Evolutionary conservation across 768 basidiomycete species (phyloP).

Genomic region (Antrodiella citrinella): DNA sequence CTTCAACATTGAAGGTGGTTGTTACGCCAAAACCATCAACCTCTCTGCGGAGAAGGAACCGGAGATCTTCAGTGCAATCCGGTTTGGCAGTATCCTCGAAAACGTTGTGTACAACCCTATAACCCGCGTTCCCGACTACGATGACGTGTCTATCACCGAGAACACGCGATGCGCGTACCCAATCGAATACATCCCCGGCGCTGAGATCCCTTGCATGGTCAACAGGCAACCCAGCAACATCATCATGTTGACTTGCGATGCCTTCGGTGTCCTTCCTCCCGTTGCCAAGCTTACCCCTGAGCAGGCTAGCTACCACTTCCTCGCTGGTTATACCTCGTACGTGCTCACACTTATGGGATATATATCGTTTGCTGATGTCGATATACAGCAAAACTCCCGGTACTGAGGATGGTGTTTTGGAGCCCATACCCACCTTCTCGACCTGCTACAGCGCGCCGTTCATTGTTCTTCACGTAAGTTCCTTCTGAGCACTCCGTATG

Average conservation of each 20-base stretch:
- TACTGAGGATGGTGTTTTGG: constrained; percentile 95
- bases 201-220: constrained; percentile 86
- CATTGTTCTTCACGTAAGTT: constrained; percentile 85
- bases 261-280: constrained; percentile 96
- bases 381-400: constrained; percentile 84
- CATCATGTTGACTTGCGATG: constrained; percentile 96
- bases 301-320: constrained; percentile 96
- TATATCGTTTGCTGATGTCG: not conserved
- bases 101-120: constrained; percentile 94
- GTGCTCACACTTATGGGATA: constrained; percentile 17
- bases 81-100: constrained; percentile 94
- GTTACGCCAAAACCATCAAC: constrained; percentile 98
- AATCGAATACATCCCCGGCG: constrained; percentile 95
- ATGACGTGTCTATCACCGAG: constrained; percentile 95
- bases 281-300: constrained; percentile 87
- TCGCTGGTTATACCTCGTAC: constrained; percentile 92
- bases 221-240: constrained; percentile 87
- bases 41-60: constrained; percentile 96
- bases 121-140: constrained; percentile 83
- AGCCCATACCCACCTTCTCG: constrained; percentile 98
- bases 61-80: constrained; percentile 93
- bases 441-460: constrained; percentile 99
- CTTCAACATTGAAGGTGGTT: constrained; percentile 99
- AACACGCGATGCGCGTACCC: constrained; percentile 99
- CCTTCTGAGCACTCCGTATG: not conserved